A percentile compares a stretch with the other conserved stretches of the same genome.
phyloP scores from a whole-genome alignment of 257 asterid species.

The Solanum verrucosum region DNA sequence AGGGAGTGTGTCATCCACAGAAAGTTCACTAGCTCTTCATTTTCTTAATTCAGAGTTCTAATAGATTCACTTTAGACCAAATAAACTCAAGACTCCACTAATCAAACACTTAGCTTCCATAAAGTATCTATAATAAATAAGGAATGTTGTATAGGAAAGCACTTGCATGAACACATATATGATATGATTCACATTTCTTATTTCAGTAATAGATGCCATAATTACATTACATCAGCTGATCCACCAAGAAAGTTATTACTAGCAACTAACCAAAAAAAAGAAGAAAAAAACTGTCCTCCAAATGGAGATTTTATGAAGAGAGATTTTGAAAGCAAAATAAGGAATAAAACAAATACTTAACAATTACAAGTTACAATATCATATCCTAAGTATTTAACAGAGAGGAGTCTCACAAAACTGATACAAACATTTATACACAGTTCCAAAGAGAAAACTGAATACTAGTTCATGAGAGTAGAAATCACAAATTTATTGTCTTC shows the following conservation, averaged over 20 bases:
- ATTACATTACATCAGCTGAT: background rate
- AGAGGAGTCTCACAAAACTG: background rate
- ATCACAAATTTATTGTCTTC: background rate
- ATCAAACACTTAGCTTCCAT: background rate
- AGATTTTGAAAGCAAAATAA: background rate
- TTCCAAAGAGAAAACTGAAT: conserved; percentile 4
- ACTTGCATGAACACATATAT: background rate
- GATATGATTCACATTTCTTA: background rate
- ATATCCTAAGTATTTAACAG: background rate
- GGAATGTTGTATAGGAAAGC: background rate
- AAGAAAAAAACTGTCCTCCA: background rate
- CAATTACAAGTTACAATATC: conserved; percentile 1
- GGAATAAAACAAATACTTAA: background rate
- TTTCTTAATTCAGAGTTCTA: background rate
- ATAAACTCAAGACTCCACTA: background rate
- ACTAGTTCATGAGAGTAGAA: conserved; percentile 3
- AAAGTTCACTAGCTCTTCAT: background rate
- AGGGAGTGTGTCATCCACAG: conserved; percentile 31
- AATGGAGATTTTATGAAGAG: background rate
- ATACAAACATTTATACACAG: background rate
- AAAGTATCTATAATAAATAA: background rate
- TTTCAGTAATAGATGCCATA: background rate
- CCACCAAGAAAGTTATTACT: background rate
- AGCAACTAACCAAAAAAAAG: background rate
- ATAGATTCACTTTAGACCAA: background rate